Evolutionary conservation across 139 green algal species (phyloP), one percentile per base, ranked within the genome.

Genomic region (Asterochloris erici): DNA sequence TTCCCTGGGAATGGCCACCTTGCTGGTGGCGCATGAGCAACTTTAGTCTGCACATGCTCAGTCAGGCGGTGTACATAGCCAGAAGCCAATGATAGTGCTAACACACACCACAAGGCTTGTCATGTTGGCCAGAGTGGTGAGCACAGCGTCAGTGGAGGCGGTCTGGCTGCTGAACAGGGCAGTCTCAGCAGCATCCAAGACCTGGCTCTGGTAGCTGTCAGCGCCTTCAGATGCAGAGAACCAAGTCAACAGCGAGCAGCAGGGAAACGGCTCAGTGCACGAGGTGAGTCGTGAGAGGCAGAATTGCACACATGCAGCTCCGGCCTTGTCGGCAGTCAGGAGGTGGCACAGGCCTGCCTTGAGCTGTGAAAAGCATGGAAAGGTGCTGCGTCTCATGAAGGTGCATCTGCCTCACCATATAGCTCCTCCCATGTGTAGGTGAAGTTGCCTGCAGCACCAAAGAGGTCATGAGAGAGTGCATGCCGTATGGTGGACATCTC

Each of bases 41-140:
- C 6, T 10, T 54, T 54, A 6, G 38, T 54, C 38, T 54, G 38
- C 38, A 54, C 4, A 54, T 54, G 38, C 38, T 54, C 6, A 10
- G 38, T 54, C 38, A 54, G 6, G 38, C 38, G 6, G 6, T 54
- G 4, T 54, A 54, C 38, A 54, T 54, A 6, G 4, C 38, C 38
- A 54, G 38, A 54, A 54, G 6, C 38, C 38, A 54, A 54, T 54
- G 66, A 71, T 10, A 21, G 21, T 71, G 66, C 66, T 26, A 17
- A 14, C 16, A n/a, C 74, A 68, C 66, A 79, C 74, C 1, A 24
- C 74, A 26, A 79, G 21, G 23, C 54, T 24, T 23, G 47, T 79
- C 38, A 79, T 79, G 47, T 79, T 79, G 47, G 74, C 74, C 47
- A 79, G 47, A 68, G 74, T 79, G 21, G 74, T 60, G 16, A 79